Evolutionary conservation across 2,329 filamentous ascomycete genomes (phyloP).

Genomic region (Ophiocordyceps camponoti-rufipedis): DNA sequence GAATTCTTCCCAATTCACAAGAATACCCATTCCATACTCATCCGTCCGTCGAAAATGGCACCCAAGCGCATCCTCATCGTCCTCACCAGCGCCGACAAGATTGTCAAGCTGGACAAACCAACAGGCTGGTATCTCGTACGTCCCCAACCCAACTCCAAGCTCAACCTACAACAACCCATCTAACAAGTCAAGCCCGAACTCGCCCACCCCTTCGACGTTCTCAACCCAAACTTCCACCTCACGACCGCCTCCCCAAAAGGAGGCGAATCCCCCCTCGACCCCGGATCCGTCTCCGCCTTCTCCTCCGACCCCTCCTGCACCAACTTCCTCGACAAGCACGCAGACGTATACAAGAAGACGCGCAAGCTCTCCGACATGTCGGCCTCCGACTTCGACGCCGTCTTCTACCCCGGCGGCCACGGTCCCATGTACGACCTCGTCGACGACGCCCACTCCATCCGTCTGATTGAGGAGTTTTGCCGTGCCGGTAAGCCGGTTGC

Average conservation of each 20-base stretch:
- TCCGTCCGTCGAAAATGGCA: conserved; percentile 17
- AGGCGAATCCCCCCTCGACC: conserved; percentile 43
- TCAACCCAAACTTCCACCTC: conserved; percentile 33
- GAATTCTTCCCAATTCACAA: no score
- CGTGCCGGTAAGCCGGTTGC: conserved; percentile 41
- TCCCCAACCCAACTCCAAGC: neutral
- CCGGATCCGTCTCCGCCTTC: conserved; percentile 33
- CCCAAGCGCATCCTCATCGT: conserved; percentile 54
- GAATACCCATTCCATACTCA: neutral
- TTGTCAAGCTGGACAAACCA: conserved; percentile 26
- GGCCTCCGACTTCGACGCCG: conserved; percentile 42
- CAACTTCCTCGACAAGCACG: conserved; percentile 37
- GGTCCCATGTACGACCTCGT: conserved; percentile 52
- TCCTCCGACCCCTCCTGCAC: conserved; percentile 30
- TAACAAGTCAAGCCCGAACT: conserved; percentile 46
- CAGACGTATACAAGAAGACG: conserved; percentile 45
- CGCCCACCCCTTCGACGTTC: conserved; percentile 43
- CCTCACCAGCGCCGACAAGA: conserved; percentile 42
- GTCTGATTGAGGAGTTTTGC: conserved; percentile 44
- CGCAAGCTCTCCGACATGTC: conserved; percentile 35
- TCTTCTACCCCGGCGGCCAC: conserved; percentile 40
- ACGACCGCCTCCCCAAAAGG: conserved; percentile 44
- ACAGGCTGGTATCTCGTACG: conserved; percentile 55
- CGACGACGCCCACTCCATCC: conserved; percentile 33
- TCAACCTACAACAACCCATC: neutral